phyloP scores from a whole-genome alignment of 768 basidiomycete genomes.

The Xerocomus potaroensis region DNA sequence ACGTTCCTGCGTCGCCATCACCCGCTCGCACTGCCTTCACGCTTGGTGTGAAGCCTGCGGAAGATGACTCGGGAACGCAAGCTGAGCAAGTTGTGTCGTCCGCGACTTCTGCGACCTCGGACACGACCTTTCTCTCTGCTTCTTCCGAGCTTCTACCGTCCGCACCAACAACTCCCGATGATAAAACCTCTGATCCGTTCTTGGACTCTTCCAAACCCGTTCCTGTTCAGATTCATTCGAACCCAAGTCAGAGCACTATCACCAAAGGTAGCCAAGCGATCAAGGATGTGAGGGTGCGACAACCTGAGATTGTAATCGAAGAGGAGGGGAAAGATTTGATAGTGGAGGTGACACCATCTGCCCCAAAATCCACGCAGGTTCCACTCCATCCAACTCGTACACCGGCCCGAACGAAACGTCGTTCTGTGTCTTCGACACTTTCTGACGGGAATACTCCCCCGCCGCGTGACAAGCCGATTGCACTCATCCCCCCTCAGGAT shows the following conservation, averaged over 20 bases:
- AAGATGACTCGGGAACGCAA: constrained; percentile 6
- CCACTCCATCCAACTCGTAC: constrained; percentile 78
- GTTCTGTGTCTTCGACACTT: constrained; percentile 87
- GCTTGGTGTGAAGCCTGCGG: constrained; percentile 20
- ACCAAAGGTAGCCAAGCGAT: constrained; percentile 35
- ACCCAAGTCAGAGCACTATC: constrained; percentile 58
- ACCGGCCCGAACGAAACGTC: constrained; percentile 91
- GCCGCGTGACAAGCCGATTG: constrained; percentile 41
- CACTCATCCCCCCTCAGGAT: constrained; percentile 44
- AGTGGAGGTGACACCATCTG: constrained; percentile 8
- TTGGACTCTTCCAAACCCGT: constrained; percentile 18
- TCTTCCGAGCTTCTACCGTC: constrained; percentile 49
- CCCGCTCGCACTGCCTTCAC: constrained; percentile 30
- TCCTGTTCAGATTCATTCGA: constrained; percentile 41
- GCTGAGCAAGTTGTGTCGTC: constrained; percentile 42
- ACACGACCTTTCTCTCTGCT: constrained; percentile 50
- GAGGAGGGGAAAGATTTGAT: constrained; percentile 34
- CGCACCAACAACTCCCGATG: constrained; percentile 55
- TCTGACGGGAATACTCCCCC: constrained; percentile 58
- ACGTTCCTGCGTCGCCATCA: constrained; percentile 29
- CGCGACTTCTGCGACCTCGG: constrained; percentile 37
- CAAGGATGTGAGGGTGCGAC: constrained; percentile 33
- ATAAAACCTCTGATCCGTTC: constrained; percentile 42
- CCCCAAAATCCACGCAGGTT: constrained; percentile 21
- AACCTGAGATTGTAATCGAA: constrained; percentile 50